phyloP scores from a whole-genome alignment of 2,329 filamentous ascomycete species.

The Exophiala sp. region DNA sequence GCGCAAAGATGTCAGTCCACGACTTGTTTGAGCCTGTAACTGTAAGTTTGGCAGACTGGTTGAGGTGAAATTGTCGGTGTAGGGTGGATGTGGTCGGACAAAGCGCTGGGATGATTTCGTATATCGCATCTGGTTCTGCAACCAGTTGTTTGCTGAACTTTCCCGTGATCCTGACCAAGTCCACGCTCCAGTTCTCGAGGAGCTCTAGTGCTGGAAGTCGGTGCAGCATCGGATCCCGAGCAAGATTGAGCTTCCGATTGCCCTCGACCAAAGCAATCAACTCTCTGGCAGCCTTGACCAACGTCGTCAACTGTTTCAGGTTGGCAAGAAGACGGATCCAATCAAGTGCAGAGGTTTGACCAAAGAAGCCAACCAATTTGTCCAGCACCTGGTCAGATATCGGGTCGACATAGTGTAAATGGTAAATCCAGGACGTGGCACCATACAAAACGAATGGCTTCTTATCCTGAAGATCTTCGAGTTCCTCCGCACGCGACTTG shows the following conservation, averaged over 20 bases:
- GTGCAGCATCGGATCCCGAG: slow-evolving; percentile 16
- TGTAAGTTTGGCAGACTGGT: slow-evolving; percentile 10
- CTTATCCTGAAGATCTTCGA: neutral
- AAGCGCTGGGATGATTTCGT: slow-evolving; percentile 38
- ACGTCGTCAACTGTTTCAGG: slow-evolving; percentile 25
- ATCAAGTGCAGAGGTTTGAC: slow-evolving; percentile 27
- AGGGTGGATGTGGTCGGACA: slow-evolving; percentile 37
- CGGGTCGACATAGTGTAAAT: slow-evolving; percentile 9
- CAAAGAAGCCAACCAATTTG: slow-evolving; percentile 15
- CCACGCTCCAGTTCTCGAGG: slow-evolving; percentile 34
- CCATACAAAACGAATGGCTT: slow-evolving; percentile 16
- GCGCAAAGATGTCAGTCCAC: slow-evolving; percentile 12
- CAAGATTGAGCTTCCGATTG: slow-evolving; percentile 20
- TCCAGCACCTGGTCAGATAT: slow-evolving; percentile 5
- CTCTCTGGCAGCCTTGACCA: slow-evolving; percentile 30
- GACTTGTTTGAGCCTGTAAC: slow-evolving; percentile 3
- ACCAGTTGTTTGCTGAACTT: slow-evolving; percentile 34
- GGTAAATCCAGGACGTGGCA: slow-evolving; percentile 21
- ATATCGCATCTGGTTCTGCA: slow-evolving; percentile 33
- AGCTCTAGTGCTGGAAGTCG: slow-evolving; percentile 26
- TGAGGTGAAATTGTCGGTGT: slow-evolving; percentile 31
- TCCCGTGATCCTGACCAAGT: slow-evolving; percentile 36
- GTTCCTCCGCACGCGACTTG: neutral
- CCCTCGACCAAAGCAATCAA: slow-evolving; percentile 20
- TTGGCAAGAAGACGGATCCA: slow-evolving; percentile 35